Evolutionary conservation across 768 basidiomycete genomes (phyloP).

Genomic region (Pulveroboletus frians): DNA sequence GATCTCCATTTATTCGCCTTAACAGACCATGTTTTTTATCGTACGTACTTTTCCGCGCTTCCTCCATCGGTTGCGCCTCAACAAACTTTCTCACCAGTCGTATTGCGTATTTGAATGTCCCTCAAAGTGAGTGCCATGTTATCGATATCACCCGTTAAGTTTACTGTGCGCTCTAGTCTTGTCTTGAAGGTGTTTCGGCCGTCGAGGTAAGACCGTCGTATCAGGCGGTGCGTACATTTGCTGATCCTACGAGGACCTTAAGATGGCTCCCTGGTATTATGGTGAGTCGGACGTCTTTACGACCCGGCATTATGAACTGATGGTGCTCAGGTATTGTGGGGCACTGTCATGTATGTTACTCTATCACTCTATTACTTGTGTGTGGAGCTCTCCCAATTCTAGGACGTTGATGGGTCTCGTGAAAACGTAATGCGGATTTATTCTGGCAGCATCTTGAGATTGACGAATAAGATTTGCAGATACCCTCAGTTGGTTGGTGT

Average conservation of each 20-base stretch:
- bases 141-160: not conserved
- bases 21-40: slow-evolving; percentile 66
- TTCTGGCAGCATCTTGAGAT: not conserved
- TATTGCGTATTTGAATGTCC: slow-evolving; percentile 55
- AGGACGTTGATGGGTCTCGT: slow-evolving; percentile 67
- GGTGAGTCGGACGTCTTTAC: slow-evolving; percentile 29
- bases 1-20: not conserved
- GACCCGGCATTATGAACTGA: not conserved
- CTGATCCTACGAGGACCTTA: slow-evolving; percentile 10
- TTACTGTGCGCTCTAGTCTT: slow-evolving; percentile 7
- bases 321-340: slow-evolving; percentile 52
- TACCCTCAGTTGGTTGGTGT: slow-evolving; percentile 57
- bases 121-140: slow-evolving; percentile 44
- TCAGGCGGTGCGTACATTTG: not conserved
- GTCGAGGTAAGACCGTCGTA: slow-evolving; percentile 40
- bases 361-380: not conserved
- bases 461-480: slow-evolving; percentile 28
- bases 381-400: not conserved
- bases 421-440: slow-evolving; percentile 41
- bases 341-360: slow-evolving; percentile 48
- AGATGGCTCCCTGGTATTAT: slow-evolving; percentile 65
- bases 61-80: not conserved
- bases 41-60: slow-evolving; percentile 34
- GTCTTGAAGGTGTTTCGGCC: slow-evolving; percentile 61
- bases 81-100: slow-evolving; percentile 7